A percentile compares a stretch with the other conserved stretches of the same genome.
These are phyloP conservation scores for Tricholoma sp. DNA, from an alignment of 768 basidiomycete genomes.

Conservation along the genomic window DNA sequence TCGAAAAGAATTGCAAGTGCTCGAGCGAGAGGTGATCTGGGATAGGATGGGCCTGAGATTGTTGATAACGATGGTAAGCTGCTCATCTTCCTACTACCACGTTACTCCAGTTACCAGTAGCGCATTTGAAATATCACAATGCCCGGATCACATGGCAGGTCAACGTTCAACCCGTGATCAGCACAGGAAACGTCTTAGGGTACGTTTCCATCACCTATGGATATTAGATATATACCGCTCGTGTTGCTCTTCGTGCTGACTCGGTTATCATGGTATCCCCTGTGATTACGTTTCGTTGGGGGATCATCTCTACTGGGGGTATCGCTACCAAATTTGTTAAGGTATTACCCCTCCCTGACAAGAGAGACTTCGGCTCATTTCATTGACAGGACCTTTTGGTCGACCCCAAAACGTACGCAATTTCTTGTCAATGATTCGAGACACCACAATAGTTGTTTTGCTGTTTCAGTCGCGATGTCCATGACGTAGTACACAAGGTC, in stretches of 20 bases:
- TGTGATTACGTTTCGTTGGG: constrained; percentile 63
- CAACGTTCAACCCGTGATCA: too few species aligned
- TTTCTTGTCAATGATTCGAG: neutral
- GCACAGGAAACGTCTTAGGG: too few species aligned
- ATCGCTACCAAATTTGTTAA: constrained; percentile 67
- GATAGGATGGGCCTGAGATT: constrained; percentile 27
- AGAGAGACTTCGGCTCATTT: neutral
- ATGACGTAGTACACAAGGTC: constrained; percentile 64
- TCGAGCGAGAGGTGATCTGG: constrained; percentile 31
- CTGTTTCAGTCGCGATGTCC: constrained; percentile 52
- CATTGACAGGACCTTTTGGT: constrained; percentile 62
- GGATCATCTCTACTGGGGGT: constrained; percentile 78
- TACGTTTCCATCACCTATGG: too few species aligned
- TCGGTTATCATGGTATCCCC: constrained; percentile 25
- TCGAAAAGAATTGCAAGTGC: constrained; percentile 37
- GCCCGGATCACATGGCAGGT: too few species aligned
- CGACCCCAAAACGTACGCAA: constrained; percentile 60
- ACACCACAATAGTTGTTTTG: neutral
- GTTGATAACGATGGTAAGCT: constrained; percentile 30
- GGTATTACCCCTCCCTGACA: constrained; percentile 28
- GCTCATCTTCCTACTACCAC: constrained; percentile 8
- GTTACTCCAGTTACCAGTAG: too few species aligned
- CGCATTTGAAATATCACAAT: too few species aligned
- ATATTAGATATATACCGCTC: neutral
- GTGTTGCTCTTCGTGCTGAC: neutral